Evolutionary conservation across 768 basidiomycete species (phyloP).

Genomic region (Clitopilus passeckerianus): DNA sequence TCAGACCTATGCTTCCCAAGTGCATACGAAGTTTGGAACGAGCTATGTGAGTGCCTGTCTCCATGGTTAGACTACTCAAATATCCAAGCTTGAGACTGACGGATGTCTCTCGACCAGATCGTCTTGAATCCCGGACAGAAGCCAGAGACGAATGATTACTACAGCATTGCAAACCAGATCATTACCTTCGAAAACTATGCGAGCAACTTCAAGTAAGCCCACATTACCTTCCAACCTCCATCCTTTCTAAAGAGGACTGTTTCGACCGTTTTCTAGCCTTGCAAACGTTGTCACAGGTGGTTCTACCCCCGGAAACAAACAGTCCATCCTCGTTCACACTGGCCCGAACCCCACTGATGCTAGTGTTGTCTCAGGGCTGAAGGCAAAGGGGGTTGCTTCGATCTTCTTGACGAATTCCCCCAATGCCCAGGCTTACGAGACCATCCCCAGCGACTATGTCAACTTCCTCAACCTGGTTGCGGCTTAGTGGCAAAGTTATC

Average conservation of each 20-base stretch:
- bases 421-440: slow-evolving; percentile 1
- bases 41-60: slow-evolving; percentile 9
- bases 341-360: slow-evolving; percentile 20
- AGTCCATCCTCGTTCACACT: slow-evolving; percentile 25
- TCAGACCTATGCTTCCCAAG: slow-evolving; percentile 12
- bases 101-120: slow-evolving; percentile 9
- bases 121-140: slow-evolving; percentile 22
- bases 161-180: slow-evolving; percentile 21
- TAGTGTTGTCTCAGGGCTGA: slow-evolving; percentile 15
- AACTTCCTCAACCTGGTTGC: background rate
- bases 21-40: slow-evolving; percentile 11
- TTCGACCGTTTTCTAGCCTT: slow-evolving; percentile 8
- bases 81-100: too few relatives aligned
- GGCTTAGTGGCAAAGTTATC: background rate
- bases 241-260: background rate
- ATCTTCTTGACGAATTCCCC: slow-evolving; percentile 25
- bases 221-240: background rate
- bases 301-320: slow-evolving; percentile 16
- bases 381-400: slow-evolving; percentile 16
- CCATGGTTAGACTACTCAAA: too few relatives aligned
- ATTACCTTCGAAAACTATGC: slow-evolving; percentile 23
- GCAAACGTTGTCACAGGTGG: slow-evolving; percentile 14
- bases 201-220: slow-evolving; percentile 20
- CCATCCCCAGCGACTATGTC: background rate
- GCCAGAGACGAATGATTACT: slow-evolving; percentile 15